Percentiles rank a stretch among this genome's conserved stretches.
Conservation (phyloP, 306 rosid species). For the Ammopiptanthus mongolicus region DNA sequence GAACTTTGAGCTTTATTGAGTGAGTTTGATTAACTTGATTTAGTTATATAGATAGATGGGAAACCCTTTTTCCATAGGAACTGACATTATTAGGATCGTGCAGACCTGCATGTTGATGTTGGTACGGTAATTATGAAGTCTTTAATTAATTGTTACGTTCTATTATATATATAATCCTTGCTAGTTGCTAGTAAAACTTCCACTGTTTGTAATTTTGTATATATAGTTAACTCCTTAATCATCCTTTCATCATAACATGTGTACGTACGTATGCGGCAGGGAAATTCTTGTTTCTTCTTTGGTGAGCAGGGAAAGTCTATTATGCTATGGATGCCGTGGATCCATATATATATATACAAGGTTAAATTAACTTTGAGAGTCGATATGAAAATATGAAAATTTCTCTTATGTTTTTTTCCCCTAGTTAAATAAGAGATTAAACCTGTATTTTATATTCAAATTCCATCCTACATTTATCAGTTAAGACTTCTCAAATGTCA, state of each 20-base stretch:
- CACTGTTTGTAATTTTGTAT: too few relatives aligned
- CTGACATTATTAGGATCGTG: conserved; percentile 6
- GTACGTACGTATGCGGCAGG: neutral
- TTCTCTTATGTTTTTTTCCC: too few relatives aligned
- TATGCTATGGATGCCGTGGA: neutral
- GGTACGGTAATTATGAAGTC: neutral
- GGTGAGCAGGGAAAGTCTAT: neutral
- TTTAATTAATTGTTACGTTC: too few relatives aligned
- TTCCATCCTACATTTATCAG: too few relatives aligned
- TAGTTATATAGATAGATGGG: neutral
- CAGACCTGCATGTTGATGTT: conserved; percentile 5
- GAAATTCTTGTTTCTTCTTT: neutral
- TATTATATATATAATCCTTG: too few relatives aligned
- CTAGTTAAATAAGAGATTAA: too few relatives aligned
- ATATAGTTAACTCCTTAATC: too few relatives aligned
- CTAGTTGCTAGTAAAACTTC: too few relatives aligned
- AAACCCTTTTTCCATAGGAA: neutral
- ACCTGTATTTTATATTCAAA: too few relatives aligned
- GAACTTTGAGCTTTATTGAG: neutral
- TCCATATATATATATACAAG: neutral
- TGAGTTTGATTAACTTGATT: neutral
- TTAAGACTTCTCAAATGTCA: too few relatives aligned
- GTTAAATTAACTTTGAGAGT: neutral
- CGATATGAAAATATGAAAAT: neutral
- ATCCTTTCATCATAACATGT: too few relatives aligned